Conservation (phyloP, 1,284 basidiomycete genomes). For the Heterobasidion irregulare region DNA sequence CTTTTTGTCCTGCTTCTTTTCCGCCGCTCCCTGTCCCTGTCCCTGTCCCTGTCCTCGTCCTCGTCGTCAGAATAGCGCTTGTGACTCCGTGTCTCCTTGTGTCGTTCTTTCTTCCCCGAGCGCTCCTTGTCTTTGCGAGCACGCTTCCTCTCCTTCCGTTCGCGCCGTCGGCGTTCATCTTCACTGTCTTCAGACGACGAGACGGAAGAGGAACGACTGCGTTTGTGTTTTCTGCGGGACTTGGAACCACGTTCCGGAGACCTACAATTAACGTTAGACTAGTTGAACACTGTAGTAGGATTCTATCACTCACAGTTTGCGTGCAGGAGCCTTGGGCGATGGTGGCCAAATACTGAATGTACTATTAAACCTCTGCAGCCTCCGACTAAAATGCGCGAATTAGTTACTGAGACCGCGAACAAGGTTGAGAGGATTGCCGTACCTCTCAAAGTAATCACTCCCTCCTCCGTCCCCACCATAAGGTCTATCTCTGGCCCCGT, state of each 20-base stretch:
- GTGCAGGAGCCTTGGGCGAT: conserved; percentile 66
- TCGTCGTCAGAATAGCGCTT: conserved; percentile 26
- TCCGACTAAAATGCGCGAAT: conserved; percentile 45
- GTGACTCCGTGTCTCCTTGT: conserved; percentile 12
- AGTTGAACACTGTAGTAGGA: neutral
- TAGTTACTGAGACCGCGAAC: neutral
- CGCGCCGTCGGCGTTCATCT: conserved; percentile 47
- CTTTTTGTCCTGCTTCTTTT: conserved; percentile 21
- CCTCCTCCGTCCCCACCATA: conserved; percentile 24
- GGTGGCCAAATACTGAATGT: conserved; percentile 76
- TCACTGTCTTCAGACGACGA: conserved; percentile 44
- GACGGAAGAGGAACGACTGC: conserved; percentile 43
- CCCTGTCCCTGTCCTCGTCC: conserved; percentile 28
- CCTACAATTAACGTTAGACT: conserved; percentile 21
- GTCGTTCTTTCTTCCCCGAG: conserved; percentile 23
- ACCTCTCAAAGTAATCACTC: conserved; percentile 51
- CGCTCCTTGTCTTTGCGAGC: conserved; percentile 24
- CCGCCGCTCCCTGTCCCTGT: conserved; percentile 17
- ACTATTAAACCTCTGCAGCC: conserved; percentile 59
- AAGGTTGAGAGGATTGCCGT: conserved; percentile 12
- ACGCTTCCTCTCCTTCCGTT: conserved; percentile 45
- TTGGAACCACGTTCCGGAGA: conserved; percentile 43
- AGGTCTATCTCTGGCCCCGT: conserved; percentile 18
- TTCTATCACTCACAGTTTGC: conserved; percentile 41
- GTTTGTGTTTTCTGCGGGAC: conserved; percentile 50